These are phyloP conservation scores for Teratosphaeria pseudoeucalypti DNA, from an alignment of 2,329 filamentous ascomycete species.

Conservation along the genomic window DNA sequence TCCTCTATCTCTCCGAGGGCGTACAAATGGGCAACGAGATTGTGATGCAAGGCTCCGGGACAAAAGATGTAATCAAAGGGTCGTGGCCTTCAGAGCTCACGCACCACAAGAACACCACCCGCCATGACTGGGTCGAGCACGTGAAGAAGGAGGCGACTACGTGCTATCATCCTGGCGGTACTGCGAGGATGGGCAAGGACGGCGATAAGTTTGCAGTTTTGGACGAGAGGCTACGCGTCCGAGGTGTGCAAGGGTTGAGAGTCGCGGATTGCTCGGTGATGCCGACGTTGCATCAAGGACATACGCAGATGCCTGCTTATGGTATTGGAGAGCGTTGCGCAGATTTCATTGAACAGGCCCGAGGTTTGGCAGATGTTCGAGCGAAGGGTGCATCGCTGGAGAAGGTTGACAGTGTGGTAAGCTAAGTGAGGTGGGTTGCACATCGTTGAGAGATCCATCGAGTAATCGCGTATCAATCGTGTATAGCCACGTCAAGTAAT, in stretches of 20 bases:
- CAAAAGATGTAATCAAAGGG: constrained; percentile 49
- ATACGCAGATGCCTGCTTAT: constrained; percentile 50
- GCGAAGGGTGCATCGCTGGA: background rate
- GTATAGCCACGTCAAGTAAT: no score
- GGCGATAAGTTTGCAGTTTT: constrained; percentile 43
- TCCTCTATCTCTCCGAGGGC: constrained; percentile 49
- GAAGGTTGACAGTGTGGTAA: background rate
- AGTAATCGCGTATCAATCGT: no score
- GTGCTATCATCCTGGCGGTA: constrained; percentile 47
- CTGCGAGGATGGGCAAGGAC: constrained; percentile 45
- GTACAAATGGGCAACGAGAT: constrained; percentile 52
- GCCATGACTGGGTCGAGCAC: constrained; percentile 49
- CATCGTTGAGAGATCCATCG: no score
- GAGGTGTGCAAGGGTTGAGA: constrained; percentile 42
- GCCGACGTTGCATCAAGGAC: constrained; percentile 41
- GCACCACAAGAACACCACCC: constrained; percentile 43
- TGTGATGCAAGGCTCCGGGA: constrained; percentile 46
- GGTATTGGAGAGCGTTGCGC: constrained; percentile 47
- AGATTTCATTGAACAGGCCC: constrained; percentile 38
- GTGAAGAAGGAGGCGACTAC: constrained; percentile 31
- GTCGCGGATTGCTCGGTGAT: constrained; percentile 46
- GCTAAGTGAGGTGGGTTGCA: background rate
- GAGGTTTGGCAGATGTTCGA: background rate
- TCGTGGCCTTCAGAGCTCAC: constrained; percentile 44
- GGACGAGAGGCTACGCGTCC: constrained; percentile 43